Conservation (phyloP, 371 early-diverging fungal genomes). For the Circinella minor region DNA sequence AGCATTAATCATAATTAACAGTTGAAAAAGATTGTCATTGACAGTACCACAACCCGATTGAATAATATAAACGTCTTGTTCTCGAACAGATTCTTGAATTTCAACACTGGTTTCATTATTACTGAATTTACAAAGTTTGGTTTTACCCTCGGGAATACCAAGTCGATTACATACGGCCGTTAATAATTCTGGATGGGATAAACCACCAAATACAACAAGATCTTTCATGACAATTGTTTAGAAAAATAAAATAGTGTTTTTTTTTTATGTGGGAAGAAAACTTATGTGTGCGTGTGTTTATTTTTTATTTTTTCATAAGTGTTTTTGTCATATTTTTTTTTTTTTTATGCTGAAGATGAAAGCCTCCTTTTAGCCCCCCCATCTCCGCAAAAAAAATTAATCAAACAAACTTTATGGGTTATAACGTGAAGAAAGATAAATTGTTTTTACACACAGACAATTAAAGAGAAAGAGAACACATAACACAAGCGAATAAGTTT, state of each 20-base stretch:
- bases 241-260: background rate
- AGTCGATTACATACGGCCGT: slow-evolving; percentile 83
- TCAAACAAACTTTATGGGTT: too few relatives aligned
- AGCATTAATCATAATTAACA: slow-evolving; percentile 79
- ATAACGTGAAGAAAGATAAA: too few relatives aligned
- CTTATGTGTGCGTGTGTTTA: too few relatives aligned
- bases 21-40: slow-evolving; percentile 82
- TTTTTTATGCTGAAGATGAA: too few relatives aligned
- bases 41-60: slow-evolving; percentile 91
- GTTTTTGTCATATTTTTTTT: too few relatives aligned
- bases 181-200: slow-evolving; percentile 85
- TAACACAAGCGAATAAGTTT: too few relatives aligned
- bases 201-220: slow-evolving; percentile 64
- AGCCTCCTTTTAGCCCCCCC: too few relatives aligned
- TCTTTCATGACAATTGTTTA: slow-evolving; percentile 27
- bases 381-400: too few relatives aligned
- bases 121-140: slow-evolving; percentile 73
- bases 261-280: background rate
- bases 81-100: slow-evolving; percentile 87
- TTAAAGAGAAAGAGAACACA: too few relatives aligned
- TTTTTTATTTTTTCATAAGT: too few relatives aligned
- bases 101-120: slow-evolving; percentile 90
- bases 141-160: slow-evolving; percentile 63
- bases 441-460: too few relatives aligned
- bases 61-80: slow-evolving; percentile 92